Conservation (phyloP, 768 basidiomycete genomes). For the Dictyophora rubrovolvata region DNA sequence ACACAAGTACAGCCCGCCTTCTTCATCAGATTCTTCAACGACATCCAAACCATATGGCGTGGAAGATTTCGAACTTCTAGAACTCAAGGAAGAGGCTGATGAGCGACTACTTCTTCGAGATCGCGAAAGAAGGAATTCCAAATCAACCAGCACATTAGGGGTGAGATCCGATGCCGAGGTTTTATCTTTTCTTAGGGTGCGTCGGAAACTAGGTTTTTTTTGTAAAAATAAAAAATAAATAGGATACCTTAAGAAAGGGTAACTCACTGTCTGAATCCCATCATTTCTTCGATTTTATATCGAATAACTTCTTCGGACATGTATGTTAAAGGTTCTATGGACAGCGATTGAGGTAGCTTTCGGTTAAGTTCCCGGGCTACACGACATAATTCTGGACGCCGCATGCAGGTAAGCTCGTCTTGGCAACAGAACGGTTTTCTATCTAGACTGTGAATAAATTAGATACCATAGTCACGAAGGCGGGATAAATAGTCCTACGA, state of each 20-base stretch:
- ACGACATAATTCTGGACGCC: slow-evolving; percentile 3
- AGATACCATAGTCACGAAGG: background rate
- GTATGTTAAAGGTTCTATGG: background rate
- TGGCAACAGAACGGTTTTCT: slow-evolving; percentile 9
- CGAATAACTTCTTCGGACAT: background rate
- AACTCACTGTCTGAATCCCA: slow-evolving; percentile 6
- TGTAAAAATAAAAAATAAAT: background rate
- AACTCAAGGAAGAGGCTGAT: slow-evolving; percentile 3
- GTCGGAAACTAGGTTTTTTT: background rate
- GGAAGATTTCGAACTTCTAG: slow-evolving; percentile 1
- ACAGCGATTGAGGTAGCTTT: slow-evolving; percentile 1
- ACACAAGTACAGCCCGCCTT: background rate
- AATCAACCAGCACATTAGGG: background rate
- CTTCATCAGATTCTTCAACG: slow-evolving; percentile 1
- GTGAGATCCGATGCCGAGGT: background rate
- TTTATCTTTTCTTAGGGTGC: background rate
- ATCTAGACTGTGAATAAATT: background rate
- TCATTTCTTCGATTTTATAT: slow-evolving; percentile 5
- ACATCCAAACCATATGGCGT: background rate
- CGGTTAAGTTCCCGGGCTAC: slow-evolving; percentile 6
- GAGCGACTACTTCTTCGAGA: background rate
- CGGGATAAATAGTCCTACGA: background rate
- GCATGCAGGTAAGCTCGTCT: slow-evolving; percentile 5
- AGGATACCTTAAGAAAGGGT: background rate
- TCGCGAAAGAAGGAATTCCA: background rate